Base-by-base conservation (phyloP, 2,329 filamentous ascomycete genomes). In the Colletotrichum chlorophyti region DNA sequence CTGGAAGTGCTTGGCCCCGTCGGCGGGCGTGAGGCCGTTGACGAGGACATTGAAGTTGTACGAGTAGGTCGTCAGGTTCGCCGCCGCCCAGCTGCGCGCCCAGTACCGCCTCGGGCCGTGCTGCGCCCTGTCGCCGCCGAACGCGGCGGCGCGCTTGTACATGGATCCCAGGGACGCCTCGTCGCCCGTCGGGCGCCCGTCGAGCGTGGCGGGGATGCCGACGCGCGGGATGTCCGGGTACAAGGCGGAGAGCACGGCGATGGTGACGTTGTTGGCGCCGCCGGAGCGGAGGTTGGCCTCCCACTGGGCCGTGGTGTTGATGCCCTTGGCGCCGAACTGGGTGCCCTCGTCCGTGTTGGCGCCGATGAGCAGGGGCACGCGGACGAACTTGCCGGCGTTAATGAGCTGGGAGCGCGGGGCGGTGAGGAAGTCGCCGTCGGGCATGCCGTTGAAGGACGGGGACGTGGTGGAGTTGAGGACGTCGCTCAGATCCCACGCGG, bases 341-440 rank as follows among this genome's bases (percentile, higher is more conserved):
- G 81, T 81, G 34, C 74, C 88, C 68, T 91, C 88, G 64, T 91
- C 88, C 1, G 81, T 81, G 68, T 89, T 90, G 31, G 80, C 81
- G 6, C 89, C 88, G 29, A 80, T 74, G 6, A 91, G 76, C 35
- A 90, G 80, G 1, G 87, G 85, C 0, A 90, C 84, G 49, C 84
- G 79, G 53, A 89, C 82, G 62, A 90, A 89, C 15, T 79, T 78
- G 42, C 86, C 86, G 5, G 78, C 69, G 2, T 74, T 71, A 6
- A 91, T 73, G 63, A 87, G 83, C 7, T 78, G 68, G 9, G 81
- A 82, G 31, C 73, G 76, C 43, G 75, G 66, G 10, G 61, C 65
- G 15, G 74, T 75, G n/a, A 80, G 70, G 8, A 77, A 76, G 43
- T 76, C 70, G 12, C 69, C 72, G 40, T 81, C 78, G 10, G 76